Percentiles rank a stretch among this genome's conserved stretches.
phyloP scores from a whole-genome alignment of 2,329 filamentous ascomycete species.

The Aureobasidium uvarum region DNA sequence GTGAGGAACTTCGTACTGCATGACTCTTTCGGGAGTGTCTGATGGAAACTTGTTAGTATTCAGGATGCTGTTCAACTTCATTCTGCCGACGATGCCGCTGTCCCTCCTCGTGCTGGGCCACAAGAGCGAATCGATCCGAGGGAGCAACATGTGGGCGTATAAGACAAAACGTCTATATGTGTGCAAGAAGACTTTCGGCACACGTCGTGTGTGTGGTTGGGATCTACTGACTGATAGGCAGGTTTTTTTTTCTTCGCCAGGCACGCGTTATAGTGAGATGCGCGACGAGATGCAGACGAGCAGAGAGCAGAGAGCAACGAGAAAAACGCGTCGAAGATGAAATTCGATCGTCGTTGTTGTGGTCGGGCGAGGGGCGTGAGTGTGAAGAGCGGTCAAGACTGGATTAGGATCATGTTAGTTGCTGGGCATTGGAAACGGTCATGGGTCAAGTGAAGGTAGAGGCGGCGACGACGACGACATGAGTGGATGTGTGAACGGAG shows the following conservation, averaged over 20 bases:
- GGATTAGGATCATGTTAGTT: constrained; percentile 7
- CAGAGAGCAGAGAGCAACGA: constrained; percentile 12
- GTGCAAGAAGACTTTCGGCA: constrained; percentile 21
- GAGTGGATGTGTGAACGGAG: neutral
- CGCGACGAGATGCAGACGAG: constrained; percentile 13
- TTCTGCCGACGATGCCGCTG: constrained; percentile 37
- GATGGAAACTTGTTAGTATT: constrained; percentile 41
- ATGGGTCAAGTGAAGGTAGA: neutral
- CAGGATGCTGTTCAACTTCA: constrained; percentile 40
- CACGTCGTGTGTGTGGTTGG: constrained; percentile 21
- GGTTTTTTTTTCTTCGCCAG: constrained; percentile 19
- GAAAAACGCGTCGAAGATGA: constrained; percentile 11
- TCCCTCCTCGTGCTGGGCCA: constrained; percentile 39
- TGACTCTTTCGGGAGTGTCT: constrained; percentile 38
- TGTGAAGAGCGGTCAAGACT: constrained; percentile 22
- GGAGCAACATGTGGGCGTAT: constrained; percentile 29
- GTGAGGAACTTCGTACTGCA: constrained; percentile 43
- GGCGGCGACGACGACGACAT: neutral
- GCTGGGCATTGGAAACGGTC: neutral
- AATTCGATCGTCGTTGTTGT: constrained; percentile 3
- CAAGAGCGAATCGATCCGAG: constrained; percentile 30
- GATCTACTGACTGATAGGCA: constrained; percentile 27
- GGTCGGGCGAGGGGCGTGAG: neutral
- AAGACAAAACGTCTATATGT: neutral
- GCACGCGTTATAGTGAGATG: constrained; percentile 13